Conservation (phyloP, 176 grass and related monocot genomes). For the Oryza coarctata region DNA sequence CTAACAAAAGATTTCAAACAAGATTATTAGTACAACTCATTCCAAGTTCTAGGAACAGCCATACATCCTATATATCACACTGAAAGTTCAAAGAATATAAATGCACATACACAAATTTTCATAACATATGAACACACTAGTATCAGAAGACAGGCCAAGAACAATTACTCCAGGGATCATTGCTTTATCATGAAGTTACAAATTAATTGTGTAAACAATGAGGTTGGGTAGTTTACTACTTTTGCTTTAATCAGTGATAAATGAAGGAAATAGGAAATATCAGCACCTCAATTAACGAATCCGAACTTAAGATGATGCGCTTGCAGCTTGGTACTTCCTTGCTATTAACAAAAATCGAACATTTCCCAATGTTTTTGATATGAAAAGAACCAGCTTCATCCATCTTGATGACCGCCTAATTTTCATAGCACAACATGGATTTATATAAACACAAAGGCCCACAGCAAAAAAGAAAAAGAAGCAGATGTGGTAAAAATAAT, state of each 20-base stretch:
- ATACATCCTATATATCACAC: background rate
- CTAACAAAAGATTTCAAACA: background rate
- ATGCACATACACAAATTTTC: background rate
- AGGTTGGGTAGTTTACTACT: background rate
- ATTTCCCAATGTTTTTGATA: constrained; percentile 90
- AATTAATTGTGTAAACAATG: background rate
- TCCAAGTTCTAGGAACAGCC: background rate
- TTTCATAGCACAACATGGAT: constrained; percentile 38
- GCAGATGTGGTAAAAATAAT: constrained; percentile 9
- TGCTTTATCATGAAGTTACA: constrained; percentile 21
- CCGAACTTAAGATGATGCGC: constrained; percentile 61
- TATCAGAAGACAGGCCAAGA: background rate
- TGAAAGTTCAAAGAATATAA: background rate
- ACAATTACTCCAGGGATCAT: background rate
- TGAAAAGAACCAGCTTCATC: constrained; percentile 82
- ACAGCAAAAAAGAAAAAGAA: background rate
- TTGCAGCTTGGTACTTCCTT: constrained; percentile 87
- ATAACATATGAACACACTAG: background rate
- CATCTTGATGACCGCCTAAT: constrained; percentile 89
- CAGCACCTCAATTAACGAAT: constrained; percentile 80
- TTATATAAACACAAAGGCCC: constrained; percentile 25
- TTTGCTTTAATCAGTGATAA: background rate
- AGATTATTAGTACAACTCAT: background rate
- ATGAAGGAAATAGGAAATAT: constrained; percentile 6
- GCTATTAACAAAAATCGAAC: constrained; percentile 84